Evolutionary conservation across 164 flowering plant species (phyloP), one percentile per base, ranked within the genome.

Genomic region (Nymphaea thermarum): DNA sequence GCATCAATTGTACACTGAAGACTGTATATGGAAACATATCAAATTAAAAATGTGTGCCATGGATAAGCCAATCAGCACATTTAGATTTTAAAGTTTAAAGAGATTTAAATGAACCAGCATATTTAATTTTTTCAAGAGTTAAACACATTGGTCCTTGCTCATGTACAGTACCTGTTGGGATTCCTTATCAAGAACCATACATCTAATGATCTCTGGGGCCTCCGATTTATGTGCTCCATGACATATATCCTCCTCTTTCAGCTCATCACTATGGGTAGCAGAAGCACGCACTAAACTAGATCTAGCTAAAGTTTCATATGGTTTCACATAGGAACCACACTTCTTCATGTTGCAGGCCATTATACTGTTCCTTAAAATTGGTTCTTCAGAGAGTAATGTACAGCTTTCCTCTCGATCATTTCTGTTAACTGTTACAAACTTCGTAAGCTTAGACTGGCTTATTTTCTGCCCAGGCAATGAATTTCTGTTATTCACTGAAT

Each of bases 331-430:
- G 12, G 55, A 6, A 47, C 55, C 55, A 47, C 12, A 74, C 47
- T 78, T 80, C 75, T 75, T 77, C 51, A 63, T 53, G 64, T 77
- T 81, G 75, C 73, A 70, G 60, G 69, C 70, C 67, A 18, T 51
- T 66, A 73, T 53, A 62, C 77, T 81, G 73, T 83, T 88, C 75
- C 98, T 85, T 59, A 94, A 80, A 59, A 94, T 72, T 65, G 98
- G 97, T 71, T 83, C 51, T 76, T 94, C 98, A 66, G 98, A 87
- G 65, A 94, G 73, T 5, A 77, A 60, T 42, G 75, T 75, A 67
- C 77, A 65, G 51, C 71, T 74, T 69, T 70, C 70, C 70, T 86
- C 97, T 75, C 74, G 86, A 77, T 88, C 91, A 74, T 96, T 86
- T 84, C 89, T 94, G 70, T 75, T 82, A 12, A 83, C 72, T 61